phyloP scores from a whole-genome alignment of 2,329 filamentous ascomycete species.

The Bipolaris victoriae region DNA sequence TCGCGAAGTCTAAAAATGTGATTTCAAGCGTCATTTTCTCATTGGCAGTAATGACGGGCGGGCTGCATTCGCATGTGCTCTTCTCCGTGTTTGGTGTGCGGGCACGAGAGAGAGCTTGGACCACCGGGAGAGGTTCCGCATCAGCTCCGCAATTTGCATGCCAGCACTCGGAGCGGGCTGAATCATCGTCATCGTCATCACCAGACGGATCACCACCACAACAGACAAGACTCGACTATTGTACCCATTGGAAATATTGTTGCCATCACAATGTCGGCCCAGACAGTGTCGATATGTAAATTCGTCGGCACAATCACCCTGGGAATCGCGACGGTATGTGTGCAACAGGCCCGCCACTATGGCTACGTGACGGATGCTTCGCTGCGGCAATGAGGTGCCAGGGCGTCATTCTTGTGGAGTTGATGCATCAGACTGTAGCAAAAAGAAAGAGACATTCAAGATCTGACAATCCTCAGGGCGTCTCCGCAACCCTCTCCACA shows the following conservation, averaged over 20 bases:
- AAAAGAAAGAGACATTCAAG: neutral
- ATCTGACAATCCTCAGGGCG: conserved; percentile 61
- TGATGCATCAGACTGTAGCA: neutral
- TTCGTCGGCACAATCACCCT: conserved; percentile 91
- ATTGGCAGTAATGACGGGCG: neutral
- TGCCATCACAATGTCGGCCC: conserved; percentile 61
- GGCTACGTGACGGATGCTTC: neutral
- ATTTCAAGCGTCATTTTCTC: no score
- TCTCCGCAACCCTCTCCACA: conserved; percentile 82
- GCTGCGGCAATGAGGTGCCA: conserved; percentile 6
- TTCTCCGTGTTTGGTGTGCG: neutral
- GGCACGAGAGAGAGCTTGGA: conserved; percentile 9
- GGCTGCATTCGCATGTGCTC: neutral
- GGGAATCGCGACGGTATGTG: conserved; percentile 82
- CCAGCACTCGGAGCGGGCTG: neutral
- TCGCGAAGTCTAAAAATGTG: no score
- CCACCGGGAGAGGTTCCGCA: conserved; percentile 5
- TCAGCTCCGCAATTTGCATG: conserved; percentile 26
- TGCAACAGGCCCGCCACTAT: conserved; percentile 22
- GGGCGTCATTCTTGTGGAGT: neutral
- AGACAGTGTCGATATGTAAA: conserved; percentile 79
- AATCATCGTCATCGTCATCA: conserved; percentile 20
- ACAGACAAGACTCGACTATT: neutral
- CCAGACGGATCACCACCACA: conserved; percentile 16
- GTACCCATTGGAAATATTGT: neutral